Percentiles rank a stretch among this genome's conserved stretches.
Conservation (phyloP, 163 green algal genomes). For the Scenedesmus sp. region DNA sequence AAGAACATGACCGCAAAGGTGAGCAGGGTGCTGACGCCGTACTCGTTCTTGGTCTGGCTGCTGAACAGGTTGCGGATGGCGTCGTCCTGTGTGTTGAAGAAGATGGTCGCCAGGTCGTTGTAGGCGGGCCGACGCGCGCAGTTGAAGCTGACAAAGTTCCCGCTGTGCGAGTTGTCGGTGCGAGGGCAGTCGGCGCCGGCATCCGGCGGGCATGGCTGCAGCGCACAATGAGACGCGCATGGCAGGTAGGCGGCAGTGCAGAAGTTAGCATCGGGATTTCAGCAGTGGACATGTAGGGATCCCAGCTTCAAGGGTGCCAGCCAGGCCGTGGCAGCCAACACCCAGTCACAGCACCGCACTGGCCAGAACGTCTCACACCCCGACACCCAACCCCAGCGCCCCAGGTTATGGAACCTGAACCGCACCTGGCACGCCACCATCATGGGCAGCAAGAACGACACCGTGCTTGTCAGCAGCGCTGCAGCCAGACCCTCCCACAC, state of each 20-base stretch:
- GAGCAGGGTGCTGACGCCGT: conserved; percentile 72
- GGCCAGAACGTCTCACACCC: too few relatives aligned
- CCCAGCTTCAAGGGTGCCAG: too few relatives aligned
- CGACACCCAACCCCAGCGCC: too few relatives aligned
- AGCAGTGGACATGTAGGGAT: too few relatives aligned
- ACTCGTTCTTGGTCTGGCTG: conserved; percentile 81
- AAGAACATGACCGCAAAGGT: conserved; percentile 81
- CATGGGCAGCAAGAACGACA: conserved; percentile 78
- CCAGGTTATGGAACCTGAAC: too few relatives aligned
- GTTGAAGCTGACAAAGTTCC: conserved; percentile 82
- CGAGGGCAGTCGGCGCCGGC: conserved; percentile 63
- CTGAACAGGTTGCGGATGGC: conserved; percentile 88
- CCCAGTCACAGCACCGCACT: too few relatives aligned
- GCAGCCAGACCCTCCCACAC: conserved; percentile 74
- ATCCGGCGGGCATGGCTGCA: conserved; percentile 64
- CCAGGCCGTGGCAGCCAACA: too few relatives aligned
- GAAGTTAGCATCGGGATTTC: too few relatives aligned
- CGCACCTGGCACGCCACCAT: conserved; percentile 68
- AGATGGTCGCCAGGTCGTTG: conserved; percentile 89
- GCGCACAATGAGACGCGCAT: background rate
- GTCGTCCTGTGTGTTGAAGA: conserved; percentile 93
- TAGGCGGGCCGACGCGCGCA: conserved; percentile 65
- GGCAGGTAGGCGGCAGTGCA: background rate
- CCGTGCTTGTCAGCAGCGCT: conserved; percentile 69
- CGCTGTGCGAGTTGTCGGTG: conserved; percentile 65